Conservation (phyloP, 2,329 filamentous ascomycete genomes). For the Colletotrichum ledebouriae region DNA sequence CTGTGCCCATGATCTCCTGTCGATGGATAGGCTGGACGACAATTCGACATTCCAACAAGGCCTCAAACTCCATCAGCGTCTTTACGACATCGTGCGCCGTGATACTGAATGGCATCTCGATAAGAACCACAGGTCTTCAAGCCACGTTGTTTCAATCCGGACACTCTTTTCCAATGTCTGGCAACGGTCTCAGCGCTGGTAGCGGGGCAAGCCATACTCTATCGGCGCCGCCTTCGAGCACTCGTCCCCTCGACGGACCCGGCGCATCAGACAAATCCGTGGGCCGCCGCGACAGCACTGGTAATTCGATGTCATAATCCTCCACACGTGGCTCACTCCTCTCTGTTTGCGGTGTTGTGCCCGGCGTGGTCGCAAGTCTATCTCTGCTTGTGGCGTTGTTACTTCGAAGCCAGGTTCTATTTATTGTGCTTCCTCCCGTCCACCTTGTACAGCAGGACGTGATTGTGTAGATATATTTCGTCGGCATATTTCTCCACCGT, state of each 20-base stretch:
- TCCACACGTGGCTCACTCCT: slow-evolving; percentile 16
- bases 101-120: no score
- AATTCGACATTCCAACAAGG: no score
- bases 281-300: slow-evolving; percentile 1
- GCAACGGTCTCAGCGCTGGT: slow-evolving; percentile 12
- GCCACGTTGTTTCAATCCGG: slow-evolving; percentile 7
- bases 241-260: slow-evolving; percentile 8
- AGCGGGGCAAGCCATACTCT: slow-evolving; percentile 4
- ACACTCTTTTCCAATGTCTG: slow-evolving; percentile 16
- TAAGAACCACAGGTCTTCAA: not conserved
- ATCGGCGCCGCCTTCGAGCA: not conserved
- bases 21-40: no score
- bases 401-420: not conserved
- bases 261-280: slow-evolving; percentile 3
- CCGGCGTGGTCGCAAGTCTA: slow-evolving; percentile 1
- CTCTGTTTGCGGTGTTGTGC: slow-evolving; percentile 13
- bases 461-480: slow-evolving; percentile 1
- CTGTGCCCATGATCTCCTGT: no score
- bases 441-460: slow-evolving; percentile 14
- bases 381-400: slow-evolving; percentile 8
- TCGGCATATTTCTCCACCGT: slow-evolving; percentile 15
- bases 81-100: no score
- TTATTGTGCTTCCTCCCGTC: not conserved
- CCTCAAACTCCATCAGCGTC: no score
- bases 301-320: slow-evolving; percentile 35